Base-by-base conservation (phyloP, 2,329 filamentous ascomycete species). In the Penicillium verrucosum region DNA sequence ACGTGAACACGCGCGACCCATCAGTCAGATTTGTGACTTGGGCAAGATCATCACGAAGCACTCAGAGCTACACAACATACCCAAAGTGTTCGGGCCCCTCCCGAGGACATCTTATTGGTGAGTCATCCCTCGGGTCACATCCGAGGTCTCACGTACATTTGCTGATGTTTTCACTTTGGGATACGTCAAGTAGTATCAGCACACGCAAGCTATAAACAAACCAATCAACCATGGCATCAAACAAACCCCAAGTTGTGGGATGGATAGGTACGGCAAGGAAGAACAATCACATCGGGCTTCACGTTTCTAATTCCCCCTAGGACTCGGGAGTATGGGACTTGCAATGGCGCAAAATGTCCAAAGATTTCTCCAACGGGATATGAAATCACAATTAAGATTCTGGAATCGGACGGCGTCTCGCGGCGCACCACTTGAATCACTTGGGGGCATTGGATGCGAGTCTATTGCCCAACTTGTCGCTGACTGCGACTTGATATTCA, bases 261-360 rank as follows among this genome's bases (percentile, higher is more conserved):
- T 58, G 56, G 56, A 58, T 58, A 55, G 56, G 56, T 52, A 55
- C 14, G 34, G 25, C 34, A 25, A 42, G 14, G 4, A 44, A 36
- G 14, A 36, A 23, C 12, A 18, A 30, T 18, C 10, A 3, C 4
- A 41, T 14, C 4, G 14, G 10, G 8, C 5, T 18, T 5, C 5
- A 11, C 2, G 1, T 51, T 14, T 30, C 42, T 55, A 46, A 60
- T n/a, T 10, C 1, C 2, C 2, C 3, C 14, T 29, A 60, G 58
- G 58, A 1, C 56, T 60, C 11, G 58, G 58, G 9, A 59, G 34
- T 43, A 60, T 60, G 58, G 58, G 58, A 21, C 46, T 59, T 10
- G 58, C 58, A 25, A 60, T 60, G 58, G 56, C 58, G 11, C 34
- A 38, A 8, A 58, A 58, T 38, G 23, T 60, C 1, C 58, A 60